These are phyloP conservation scores for Asterionellopsis glacialis DNA, from an alignment of 108 stramenopile genomes.

Conservation along the genomic window DNA sequence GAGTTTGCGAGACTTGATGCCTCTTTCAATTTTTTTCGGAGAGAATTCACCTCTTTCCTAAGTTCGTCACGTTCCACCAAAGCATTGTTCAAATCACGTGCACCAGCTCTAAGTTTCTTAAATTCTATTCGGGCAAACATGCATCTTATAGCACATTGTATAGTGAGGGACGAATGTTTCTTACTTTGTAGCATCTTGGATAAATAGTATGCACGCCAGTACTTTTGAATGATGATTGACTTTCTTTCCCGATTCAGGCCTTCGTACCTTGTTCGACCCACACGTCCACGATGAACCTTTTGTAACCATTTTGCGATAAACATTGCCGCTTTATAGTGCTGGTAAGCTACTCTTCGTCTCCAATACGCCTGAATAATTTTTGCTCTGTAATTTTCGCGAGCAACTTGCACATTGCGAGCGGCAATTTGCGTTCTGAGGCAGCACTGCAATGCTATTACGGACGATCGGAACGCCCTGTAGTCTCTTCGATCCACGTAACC, in stretches of 20 bases:
- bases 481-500: constrained; percentile 6
- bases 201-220: constrained; percentile 15
- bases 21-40: constrained; percentile 41
- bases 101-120: constrained; percentile 38
- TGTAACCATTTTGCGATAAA: constrained; percentile 33
- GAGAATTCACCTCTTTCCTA: constrained; percentile 40
- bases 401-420: neutral
- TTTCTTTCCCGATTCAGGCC: constrained; percentile 28
- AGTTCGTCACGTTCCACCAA: constrained; percentile 52
- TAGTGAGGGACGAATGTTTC: constrained; percentile 15
- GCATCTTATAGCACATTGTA: constrained; percentile 48
- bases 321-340: neutral
- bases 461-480: neutral
- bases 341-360: neutral
- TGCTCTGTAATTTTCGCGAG: constrained; percentile 3
- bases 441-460: constrained; percentile 4
- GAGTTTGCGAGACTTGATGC: constrained; percentile 2
- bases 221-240: constrained; percentile 30
- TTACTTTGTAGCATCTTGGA: neutral
- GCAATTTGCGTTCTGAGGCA: neutral
- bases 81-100: constrained; percentile 39
- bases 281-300: constrained; percentile 22
- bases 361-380: constrained; percentile 8
- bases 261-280: constrained; percentile 21
- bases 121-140: constrained; percentile 21